These are phyloP conservation scores for Schwanniomyces sp. DNA, from an alignment of 805 yeast species.

Conservation along the genomic window DNA sequence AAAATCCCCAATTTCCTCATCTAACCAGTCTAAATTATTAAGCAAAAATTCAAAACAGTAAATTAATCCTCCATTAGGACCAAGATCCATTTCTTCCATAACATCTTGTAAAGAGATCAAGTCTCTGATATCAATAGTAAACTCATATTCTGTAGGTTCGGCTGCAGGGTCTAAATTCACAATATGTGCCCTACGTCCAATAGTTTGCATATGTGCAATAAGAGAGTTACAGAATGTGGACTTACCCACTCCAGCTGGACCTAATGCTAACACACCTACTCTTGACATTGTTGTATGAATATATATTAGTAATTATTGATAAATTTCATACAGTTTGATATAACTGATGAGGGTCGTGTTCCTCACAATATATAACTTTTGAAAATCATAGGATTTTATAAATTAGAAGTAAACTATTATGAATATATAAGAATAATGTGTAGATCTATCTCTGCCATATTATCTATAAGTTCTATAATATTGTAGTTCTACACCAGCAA, in stretches of 20 bases:
- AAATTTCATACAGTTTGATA: background rate
- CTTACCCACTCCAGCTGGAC: conserved; percentile 98
- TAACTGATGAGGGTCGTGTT: background rate
- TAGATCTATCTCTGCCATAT: background rate
- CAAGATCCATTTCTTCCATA: conserved; percentile 76
- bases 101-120: conserved; percentile 89
- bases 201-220: conserved; percentile 81
- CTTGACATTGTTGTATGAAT: conserved; percentile 67
- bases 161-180: conserved; percentile 98
- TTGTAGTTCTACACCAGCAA: conserved; percentile 62
- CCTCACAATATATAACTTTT: background rate
- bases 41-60: conserved; percentile 80
- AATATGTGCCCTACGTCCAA: conserved; percentile 91
- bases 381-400: background rate
- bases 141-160: conserved; percentile 86
- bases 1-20: conserved; percentile 93
- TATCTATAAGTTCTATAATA: background rate
- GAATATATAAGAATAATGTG: background rate
- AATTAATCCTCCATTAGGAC: conserved; percentile 91
- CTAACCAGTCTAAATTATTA: conserved; percentile 94
- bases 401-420: background rate
- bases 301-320: background rate
- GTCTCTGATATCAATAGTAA: conserved; percentile 89
- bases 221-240: conserved; percentile 90
- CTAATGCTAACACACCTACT: conserved; percentile 90